A percentile compares a stretch with the other conserved stretches of the same genome.
Evolutionary conservation across 257 asterid genomes (phyloP).

Genomic region (Plantago elongata): DNA sequence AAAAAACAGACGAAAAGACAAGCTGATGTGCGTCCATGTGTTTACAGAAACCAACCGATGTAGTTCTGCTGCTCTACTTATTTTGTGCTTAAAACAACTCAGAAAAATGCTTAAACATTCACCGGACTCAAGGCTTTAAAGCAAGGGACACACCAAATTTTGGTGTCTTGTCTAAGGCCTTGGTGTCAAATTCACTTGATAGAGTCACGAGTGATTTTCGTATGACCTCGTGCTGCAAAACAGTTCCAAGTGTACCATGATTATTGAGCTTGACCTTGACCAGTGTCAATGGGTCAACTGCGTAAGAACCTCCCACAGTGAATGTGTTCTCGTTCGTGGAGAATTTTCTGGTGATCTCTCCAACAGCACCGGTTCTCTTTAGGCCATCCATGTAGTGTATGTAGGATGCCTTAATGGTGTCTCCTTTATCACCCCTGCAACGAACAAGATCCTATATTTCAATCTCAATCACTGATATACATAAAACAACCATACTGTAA

Average conservation of each 20-base stretch:
- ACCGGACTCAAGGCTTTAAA: constrained; percentile 44
- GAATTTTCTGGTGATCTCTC: constrained; percentile 54
- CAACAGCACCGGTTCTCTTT: constrained; percentile 53
- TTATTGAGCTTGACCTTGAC: constrained; percentile 63
- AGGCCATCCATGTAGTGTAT: constrained; percentile 47
- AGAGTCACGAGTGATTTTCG: constrained; percentile 46
- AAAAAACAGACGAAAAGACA: no score
- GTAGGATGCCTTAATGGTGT: constrained; percentile 56
- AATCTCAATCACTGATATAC: neutral
- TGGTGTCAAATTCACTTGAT: constrained; percentile 64
- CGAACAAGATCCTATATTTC: neutral
- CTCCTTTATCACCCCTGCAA: constrained; percentile 66
- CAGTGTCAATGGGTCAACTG: constrained; percentile 45
- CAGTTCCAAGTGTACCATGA: constrained; percentile 53
- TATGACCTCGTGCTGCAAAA: constrained; percentile 58
- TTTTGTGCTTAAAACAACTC: no score
- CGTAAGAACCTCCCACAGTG: constrained; percentile 61
- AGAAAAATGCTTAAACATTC: no score
- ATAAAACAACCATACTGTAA: no score
- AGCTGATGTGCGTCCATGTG: no score
- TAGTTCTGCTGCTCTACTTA: no score
- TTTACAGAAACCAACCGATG: no score
- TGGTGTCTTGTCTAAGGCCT: constrained; percentile 59
- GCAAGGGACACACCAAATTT: constrained; percentile 57
- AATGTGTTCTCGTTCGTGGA: constrained; percentile 63